Evolutionary conservation across 306 rosid genomes (phyloP).

Genomic region (Acacia confusa): DNA sequence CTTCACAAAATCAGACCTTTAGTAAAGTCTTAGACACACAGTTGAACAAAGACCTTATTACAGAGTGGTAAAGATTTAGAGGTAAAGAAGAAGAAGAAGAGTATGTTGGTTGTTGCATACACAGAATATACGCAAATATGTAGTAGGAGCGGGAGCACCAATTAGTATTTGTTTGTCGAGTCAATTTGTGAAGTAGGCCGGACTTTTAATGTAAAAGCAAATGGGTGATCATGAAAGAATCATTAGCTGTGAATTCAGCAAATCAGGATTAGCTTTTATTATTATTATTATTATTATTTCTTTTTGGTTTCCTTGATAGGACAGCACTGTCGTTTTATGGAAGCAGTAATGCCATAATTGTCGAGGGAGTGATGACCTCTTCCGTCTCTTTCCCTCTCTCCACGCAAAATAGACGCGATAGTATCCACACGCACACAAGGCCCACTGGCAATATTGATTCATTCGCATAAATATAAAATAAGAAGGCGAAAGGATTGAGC

Average conservation of each 20-base stretch:
- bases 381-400: conserved; percentile 17
- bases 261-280: conserved; percentile 20
- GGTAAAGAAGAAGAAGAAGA: not conserved
- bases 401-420: conserved; percentile 35
- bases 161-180: not conserved
- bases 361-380: not conserved
- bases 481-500: conserved; percentile 65
- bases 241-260: conserved; percentile 31
- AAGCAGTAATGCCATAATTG: conserved; percentile 35
- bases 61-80: not conserved
- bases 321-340: conserved; percentile 28
- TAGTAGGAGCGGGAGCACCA: conserved; percentile 14
- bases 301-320: conserved; percentile 3
- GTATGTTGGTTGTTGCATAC: conserved; percentile 36
- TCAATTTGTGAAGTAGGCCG: not conserved
- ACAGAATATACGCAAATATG: not conserved
- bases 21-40: not conserved
- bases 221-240: conserved; percentile 33
- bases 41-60: not conserved
- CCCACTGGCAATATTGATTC: conserved; percentile 92
- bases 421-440: conserved; percentile 52
- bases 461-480: conserved; percentile 63
- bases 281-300: not conserved
- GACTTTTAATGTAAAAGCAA: conserved; percentile 30
- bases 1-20: not conserved